Evolutionary conservation across 2,329 filamentous ascomycete species (phyloP).

Genomic region (Aspergillus sp.): DNA sequence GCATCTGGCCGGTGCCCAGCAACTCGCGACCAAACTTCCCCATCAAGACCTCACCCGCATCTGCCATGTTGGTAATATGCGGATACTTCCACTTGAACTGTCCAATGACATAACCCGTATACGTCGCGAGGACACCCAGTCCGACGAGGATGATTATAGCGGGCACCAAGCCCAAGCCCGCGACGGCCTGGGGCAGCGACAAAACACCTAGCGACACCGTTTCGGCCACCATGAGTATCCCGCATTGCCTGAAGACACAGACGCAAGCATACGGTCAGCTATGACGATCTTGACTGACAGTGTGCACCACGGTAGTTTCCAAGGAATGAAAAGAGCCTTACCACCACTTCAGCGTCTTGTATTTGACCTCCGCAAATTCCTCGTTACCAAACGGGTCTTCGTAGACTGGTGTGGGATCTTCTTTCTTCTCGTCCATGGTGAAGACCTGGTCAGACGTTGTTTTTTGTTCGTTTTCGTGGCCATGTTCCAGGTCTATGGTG

Average conservation of each 20-base stretch:
- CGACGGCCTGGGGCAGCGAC: slow-evolving; percentile 46
- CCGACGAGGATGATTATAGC: slow-evolving; percentile 47
- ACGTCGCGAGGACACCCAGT: slow-evolving; percentile 50
- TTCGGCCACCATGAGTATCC: slow-evolving; percentile 51
- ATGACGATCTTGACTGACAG: not conserved
- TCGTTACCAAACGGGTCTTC: slow-evolving; percentile 36
- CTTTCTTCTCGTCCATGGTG: slow-evolving; percentile 15
- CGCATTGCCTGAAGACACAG: slow-evolving; percentile 31
- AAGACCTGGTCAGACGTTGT: slow-evolving; percentile 5
- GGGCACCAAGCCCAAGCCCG: slow-evolving; percentile 46
- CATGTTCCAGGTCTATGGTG: slow-evolving; percentile 6
- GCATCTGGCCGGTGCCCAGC: slow-evolving; percentile 51
- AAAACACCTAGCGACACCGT: slow-evolving; percentile 51
- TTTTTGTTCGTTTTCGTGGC: slow-evolving; percentile 5
- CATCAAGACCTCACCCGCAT: slow-evolving; percentile 55
- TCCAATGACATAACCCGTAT: slow-evolving; percentile 53
- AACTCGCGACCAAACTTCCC: slow-evolving; percentile 56
- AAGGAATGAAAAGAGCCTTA: slow-evolving; percentile 3
- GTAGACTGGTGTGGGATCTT: slow-evolving; percentile 10
- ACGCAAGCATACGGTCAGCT: not conserved
- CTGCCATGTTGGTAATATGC: slow-evolving; percentile 57
- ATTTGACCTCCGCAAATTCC: slow-evolving; percentile 39
- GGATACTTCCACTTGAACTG: slow-evolving; percentile 52
- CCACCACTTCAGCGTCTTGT: slow-evolving; percentile 45
- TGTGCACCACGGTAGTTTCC: too few relatives aligned